Evolutionary conservation across 2,329 filamentous ascomycete genomes (phyloP).

Genomic region (Trichophaea hybrida): DNA sequence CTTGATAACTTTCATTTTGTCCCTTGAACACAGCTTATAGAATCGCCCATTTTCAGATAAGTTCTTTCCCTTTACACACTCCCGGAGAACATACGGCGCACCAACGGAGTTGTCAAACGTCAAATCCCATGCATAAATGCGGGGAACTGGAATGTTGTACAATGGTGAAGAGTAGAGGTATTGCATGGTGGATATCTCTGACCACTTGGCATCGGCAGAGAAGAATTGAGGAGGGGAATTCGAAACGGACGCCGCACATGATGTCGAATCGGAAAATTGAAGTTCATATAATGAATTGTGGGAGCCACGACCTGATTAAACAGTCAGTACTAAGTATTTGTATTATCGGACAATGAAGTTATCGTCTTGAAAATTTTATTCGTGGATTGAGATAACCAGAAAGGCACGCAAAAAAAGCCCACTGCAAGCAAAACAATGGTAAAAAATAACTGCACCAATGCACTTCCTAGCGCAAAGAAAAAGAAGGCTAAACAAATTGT

Average conservation of each 20-base stretch:
- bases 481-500: not conserved
- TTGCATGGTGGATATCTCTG: slow-evolving; percentile 24
- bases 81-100: slow-evolving; percentile 22
- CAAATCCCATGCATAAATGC: slow-evolving; percentile 21
- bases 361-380: not conserved
- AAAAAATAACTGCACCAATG: not conserved
- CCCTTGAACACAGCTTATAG: slow-evolving; percentile 12
- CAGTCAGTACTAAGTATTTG: not conserved
- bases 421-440: not conserved
- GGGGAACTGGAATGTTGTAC: slow-evolving; percentile 21
- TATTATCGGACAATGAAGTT: not conserved
- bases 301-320: slow-evolving; percentile 21
- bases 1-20: slow-evolving; percentile 22
- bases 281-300: slow-evolving; percentile 23
- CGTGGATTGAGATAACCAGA: not conserved
- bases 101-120: slow-evolving; percentile 22
- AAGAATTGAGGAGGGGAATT: slow-evolving; percentile 22
- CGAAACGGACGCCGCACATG: slow-evolving; percentile 23
- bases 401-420: not conserved
- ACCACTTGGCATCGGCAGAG: slow-evolving; percentile 19
- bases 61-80: slow-evolving; percentile 22
- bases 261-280: slow-evolving; percentile 18
- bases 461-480: not conserved
- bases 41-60: slow-evolving; percentile 22
- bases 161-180: slow-evolving; percentile 18